Evolutionary conservation across 768 basidiomycete species (phyloP).

Genomic region (Strobilomyces confusus): DNA sequence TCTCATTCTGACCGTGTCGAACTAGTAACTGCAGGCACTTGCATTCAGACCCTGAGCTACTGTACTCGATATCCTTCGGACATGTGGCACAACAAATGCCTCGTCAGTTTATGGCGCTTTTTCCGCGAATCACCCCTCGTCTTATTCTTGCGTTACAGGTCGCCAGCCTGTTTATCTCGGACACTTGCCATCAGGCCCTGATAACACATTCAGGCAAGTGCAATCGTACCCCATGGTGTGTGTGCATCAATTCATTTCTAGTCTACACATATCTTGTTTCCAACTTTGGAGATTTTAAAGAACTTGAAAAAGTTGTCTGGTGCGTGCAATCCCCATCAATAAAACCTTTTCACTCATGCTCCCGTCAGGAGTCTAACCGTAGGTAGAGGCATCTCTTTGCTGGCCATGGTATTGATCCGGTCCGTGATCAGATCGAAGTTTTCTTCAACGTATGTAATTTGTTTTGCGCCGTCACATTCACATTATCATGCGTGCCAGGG

Average conservation of each 20-base stretch:
- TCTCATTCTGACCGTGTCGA: not conserved
- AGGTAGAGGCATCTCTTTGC: conserved; percentile 1
- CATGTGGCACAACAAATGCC: conserved; percentile 41
- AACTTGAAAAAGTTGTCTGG: conserved; percentile 35
- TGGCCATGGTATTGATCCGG: not conserved
- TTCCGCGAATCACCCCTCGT: too few species aligned
- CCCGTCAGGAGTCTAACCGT: conserved; percentile 19
- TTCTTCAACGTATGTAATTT: conserved; percentile 31
- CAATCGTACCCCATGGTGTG: not conserved
- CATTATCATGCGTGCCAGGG: conserved; percentile 11
- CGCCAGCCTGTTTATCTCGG: conserved; percentile 41
- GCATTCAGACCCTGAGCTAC: conserved; percentile 54
- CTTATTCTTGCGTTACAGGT: not conserved
- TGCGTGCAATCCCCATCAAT: conserved; percentile 21
- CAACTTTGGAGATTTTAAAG: conserved; percentile 31
- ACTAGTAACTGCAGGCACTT: conserved; percentile 40
- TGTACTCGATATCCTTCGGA: conserved; percentile 46
- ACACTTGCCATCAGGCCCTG: conserved; percentile 50
- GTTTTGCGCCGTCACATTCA: not conserved
- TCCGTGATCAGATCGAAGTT: conserved; percentile 38
- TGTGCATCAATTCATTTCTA: conserved; percentile 12
- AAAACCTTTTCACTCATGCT: not conserved
- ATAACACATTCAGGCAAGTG: conserved; percentile 48
- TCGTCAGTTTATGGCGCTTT: conserved; percentile 35
- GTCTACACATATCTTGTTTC: conserved; percentile 46